Base-by-base conservation (phyloP, 169 alveolate genomes). In the Eimeria tenella region DNA sequence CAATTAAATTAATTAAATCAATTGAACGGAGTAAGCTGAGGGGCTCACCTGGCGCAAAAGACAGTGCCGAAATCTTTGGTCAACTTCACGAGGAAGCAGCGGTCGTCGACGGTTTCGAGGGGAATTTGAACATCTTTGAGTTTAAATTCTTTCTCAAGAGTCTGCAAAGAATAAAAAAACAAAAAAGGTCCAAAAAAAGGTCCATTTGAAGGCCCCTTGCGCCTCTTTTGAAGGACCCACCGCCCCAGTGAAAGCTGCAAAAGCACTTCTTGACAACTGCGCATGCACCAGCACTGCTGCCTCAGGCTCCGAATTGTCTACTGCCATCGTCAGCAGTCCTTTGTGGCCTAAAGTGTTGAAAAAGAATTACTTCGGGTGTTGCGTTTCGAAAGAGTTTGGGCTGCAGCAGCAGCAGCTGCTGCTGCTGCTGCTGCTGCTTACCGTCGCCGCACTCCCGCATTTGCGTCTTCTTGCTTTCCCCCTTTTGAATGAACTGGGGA, bases 371-470 rank as follows among this genome's bases (percentile, higher is more conserved):
- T 11, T 63, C 1, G 7, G 4, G 10, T 4, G 7, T 19, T 63
- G 21, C 0, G 15, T 63, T 79, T 10, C 82, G 17, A 10, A n/a
- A n/a, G 17, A 10, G 82, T 71, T 10, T 25, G 25, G 49, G 49
- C 15, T 31, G 42, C 79, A 8, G 31, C 79, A 21, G 42, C 21
- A 58, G 11, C 11, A 17, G 21, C 68, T 2, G 9, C 17, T 1
- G 17, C 17, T 17, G 42, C 42, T 31, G 42, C 42, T 31, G 42
- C 42, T 31, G 42, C 42, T 31, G 42, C 42, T 31, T 73, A 89
- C 94, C 94, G 56, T 89, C 89, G 13, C 94, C 94, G 65, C 94
- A 89, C 65, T 52, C 63, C 68, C 94, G 21, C 88, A 71, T 73
- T 10, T 82, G 60, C 15, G 60, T 77, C 77, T 56, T 10, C 77